A percentile compares a stretch with the other conserved stretches of the same genome.
phyloP scores from a whole-genome alignment of 441 rosid species.

The Biscutella auriculata region DNA sequence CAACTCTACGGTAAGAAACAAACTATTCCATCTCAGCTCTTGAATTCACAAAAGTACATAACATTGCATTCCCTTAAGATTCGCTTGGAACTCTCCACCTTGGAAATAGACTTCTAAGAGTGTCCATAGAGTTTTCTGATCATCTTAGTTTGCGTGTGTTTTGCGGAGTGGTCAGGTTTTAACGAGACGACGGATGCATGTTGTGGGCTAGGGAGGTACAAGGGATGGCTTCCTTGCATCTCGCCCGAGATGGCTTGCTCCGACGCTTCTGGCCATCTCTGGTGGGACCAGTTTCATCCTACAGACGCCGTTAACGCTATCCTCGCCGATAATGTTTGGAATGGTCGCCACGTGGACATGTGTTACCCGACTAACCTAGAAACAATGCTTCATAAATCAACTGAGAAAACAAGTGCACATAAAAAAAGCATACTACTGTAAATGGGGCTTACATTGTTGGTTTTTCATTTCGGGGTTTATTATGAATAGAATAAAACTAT shows the following conservation, averaged over 20 bases:
- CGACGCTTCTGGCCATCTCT: slow-evolving; percentile 51
- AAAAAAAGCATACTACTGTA: not conserved
- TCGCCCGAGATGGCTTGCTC: slow-evolving; percentile 72
- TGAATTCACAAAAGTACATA: not conserved
- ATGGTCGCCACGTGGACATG: slow-evolving; percentile 56
- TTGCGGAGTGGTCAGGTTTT: slow-evolving; percentile 40
- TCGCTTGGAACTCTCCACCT: not conserved
- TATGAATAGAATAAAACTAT: not conserved
- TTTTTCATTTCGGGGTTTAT: not conserved
- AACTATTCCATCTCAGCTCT: not conserved
- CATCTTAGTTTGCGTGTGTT: not conserved
- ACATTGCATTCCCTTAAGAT: not conserved
- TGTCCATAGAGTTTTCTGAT: not conserved
- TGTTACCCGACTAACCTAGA: slow-evolving; percentile 64
- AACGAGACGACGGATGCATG: slow-evolving; percentile 65
- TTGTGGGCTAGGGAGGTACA: slow-evolving; percentile 72
- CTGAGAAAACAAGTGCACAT: not conserved
- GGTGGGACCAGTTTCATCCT: slow-evolving; percentile 97
- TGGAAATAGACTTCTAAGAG: not conserved
- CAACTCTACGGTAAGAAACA: slow-evolving; percentile 42
- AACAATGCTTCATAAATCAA: slow-evolving; percentile 31
- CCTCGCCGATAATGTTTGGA: slow-evolving; percentile 81
- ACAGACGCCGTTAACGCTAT: slow-evolving; percentile 74
- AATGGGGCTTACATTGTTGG: not conserved
- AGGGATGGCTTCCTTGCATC: slow-evolving; percentile 73